These are phyloP conservation scores for Ustilago bromivora DNA, from an alignment of 1,284 basidiomycete species.

Conservation along the genomic window DNA sequence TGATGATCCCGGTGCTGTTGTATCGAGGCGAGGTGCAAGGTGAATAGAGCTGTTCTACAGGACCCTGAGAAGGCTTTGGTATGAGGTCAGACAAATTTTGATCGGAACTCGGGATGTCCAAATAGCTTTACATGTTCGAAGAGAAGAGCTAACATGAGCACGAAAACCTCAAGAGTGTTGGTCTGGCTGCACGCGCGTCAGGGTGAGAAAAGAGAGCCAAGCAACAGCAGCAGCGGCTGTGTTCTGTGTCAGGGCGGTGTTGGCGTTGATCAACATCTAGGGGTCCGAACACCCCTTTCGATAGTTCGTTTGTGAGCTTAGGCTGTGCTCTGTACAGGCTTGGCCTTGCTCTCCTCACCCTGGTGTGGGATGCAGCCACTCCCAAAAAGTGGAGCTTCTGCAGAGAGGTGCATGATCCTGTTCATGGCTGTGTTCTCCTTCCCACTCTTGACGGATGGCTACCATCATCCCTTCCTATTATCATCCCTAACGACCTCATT, in stretches of 20 bases:
- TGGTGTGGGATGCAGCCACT: constrained; percentile 6
- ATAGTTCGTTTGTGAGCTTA: neutral
- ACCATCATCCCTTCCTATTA: constrained; percentile 5
- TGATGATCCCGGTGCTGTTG: neutral
- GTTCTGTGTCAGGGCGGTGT: neutral
- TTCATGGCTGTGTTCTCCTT: constrained; percentile 1
- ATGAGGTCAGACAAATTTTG: constrained; percentile 41
- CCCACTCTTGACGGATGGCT: constrained; percentile 7
- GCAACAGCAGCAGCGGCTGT: neutral
- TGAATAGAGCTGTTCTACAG: neutral
- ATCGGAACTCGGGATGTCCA: constrained; percentile 21
- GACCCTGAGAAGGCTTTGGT: constrained; percentile 12
- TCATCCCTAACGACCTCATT: constrained; percentile 2
- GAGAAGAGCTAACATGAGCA: neutral
- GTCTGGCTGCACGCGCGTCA: constrained; percentile 10
- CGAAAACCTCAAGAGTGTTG: constrained; percentile 13
- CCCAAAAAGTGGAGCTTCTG: constrained; percentile 16
- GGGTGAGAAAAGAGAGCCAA: constrained; percentile 5
- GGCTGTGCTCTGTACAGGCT: constrained; percentile 18
- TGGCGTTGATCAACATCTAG: constrained; percentile 37
- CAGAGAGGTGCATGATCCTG: constrained; percentile 17
- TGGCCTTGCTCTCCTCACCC: neutral
- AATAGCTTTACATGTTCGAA: neutral
- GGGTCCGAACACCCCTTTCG: constrained; percentile 14
- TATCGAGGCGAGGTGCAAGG: neutral